Percentiles rank a stretch among this genome's conserved stretches.
These are phyloP conservation scores for Sideroxylon spinosum DNA, from an alignment of 179 eudicot genomes.

Conservation along the genomic window DNA sequence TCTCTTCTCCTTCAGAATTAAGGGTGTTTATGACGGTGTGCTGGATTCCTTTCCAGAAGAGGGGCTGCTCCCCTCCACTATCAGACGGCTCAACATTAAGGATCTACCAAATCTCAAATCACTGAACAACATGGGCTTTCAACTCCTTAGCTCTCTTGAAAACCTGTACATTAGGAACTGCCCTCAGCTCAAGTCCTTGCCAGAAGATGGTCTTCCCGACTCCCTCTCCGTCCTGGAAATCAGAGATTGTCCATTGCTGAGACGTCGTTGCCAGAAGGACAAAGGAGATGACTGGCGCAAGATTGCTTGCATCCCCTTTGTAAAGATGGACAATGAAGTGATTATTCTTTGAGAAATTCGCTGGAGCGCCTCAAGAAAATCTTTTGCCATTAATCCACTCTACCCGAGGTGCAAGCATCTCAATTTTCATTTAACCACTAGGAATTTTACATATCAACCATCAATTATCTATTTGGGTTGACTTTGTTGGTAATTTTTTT, in stretches of 20 bases:
- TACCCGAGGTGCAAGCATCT: no score
- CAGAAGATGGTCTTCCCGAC: conserved; percentile 19
- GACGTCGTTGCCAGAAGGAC: background rate
- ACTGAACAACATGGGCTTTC: conserved; percentile 12
- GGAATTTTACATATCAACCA: no score
- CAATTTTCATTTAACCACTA: no score
- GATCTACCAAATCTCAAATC: conserved; percentile 14
- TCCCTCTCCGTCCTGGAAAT: background rate
- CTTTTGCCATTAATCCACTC: no score
- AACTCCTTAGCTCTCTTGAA: conserved; percentile 22
- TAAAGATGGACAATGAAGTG: background rate
- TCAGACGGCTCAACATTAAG: conserved; percentile 3
- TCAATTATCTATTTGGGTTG: no score
- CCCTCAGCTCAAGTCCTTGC: conserved; percentile 24
- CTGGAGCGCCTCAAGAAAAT: no score
- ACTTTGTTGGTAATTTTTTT: no score
- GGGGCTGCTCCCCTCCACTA: background rate
- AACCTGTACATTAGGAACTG: background rate
- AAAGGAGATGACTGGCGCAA: conserved; percentile 1
- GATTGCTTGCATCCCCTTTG: background rate
- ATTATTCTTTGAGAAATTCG: background rate
- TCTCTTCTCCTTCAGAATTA: conserved; percentile 1
- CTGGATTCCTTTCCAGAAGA: conserved; percentile 2
- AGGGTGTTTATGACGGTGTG: background rate
- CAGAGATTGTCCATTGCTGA: background rate